Percentiles rank a stretch among this genome's conserved stretches.
Evolutionary conservation across 2,329 filamentous ascomycete species (phyloP).

Genomic region (Fusarium sp.): DNA sequence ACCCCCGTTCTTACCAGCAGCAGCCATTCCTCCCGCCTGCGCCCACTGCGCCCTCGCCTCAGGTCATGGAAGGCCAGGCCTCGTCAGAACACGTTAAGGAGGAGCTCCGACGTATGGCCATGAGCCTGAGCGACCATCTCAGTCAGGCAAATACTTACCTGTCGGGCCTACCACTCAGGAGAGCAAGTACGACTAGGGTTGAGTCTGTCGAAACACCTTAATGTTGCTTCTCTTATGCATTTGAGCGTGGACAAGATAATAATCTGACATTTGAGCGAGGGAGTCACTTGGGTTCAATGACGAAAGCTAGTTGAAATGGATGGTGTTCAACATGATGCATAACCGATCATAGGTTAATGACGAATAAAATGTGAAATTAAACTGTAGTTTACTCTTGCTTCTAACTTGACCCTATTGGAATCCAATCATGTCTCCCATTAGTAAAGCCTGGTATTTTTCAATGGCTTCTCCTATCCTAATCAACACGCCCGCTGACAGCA

Average conservation of each 20-base stretch:
- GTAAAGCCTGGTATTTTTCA: slow-evolving; percentile 80
- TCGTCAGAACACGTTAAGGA: slow-evolving; percentile 65
- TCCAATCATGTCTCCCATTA: slow-evolving; percentile 77
- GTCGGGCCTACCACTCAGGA: slow-evolving; percentile 55
- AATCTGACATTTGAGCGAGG: neutral
- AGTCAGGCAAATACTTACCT: slow-evolving; percentile 61
- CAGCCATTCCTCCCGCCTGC: slow-evolving; percentile 50
- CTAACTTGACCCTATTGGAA: slow-evolving; percentile 40
- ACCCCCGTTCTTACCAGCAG: slow-evolving; percentile 28
- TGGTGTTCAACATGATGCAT: slow-evolving; percentile 17
- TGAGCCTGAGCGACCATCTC: slow-evolving; percentile 64
- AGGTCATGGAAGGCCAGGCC: slow-evolving; percentile 68
- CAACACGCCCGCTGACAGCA: slow-evolving; percentile 80
- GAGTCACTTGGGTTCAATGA: neutral
- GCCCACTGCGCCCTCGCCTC: slow-evolving; percentile 62
- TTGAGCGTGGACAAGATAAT: neutral
- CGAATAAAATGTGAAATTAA: slow-evolving; percentile 30
- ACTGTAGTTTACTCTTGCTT: neutral
- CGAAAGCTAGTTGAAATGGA: slow-evolving; percentile 3
- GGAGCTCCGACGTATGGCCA: slow-evolving; percentile 64
- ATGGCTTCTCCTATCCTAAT: slow-evolving; percentile 84
- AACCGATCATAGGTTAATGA: slow-evolving; percentile 28
- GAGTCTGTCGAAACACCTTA: slow-evolving; percentile 45
- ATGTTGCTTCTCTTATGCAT: neutral
- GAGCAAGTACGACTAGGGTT: slow-evolving; percentile 51